Percentiles rank a stretch among this genome's conserved stretches.
Evolutionary conservation across 768 basidiomycete genomes (phyloP).

Genomic region (Candolleomyces aberdarensis): DNA sequence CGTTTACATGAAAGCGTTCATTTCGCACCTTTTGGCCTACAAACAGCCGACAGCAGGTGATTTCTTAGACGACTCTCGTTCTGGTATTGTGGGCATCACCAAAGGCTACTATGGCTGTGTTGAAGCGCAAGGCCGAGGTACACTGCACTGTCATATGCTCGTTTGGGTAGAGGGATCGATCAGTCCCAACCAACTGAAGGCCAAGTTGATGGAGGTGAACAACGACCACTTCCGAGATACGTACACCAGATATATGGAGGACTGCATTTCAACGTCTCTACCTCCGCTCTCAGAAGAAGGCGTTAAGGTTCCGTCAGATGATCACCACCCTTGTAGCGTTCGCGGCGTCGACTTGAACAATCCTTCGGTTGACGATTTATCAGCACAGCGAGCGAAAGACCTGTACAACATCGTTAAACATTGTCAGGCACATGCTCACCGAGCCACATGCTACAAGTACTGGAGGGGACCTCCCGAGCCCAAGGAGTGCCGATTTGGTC

Average conservation of each 20-base stretch:
- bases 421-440: conserved; percentile 31
- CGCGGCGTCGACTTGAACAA: background rate
- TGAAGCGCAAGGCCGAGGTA: no score
- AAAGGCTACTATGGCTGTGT: conserved; percentile 38
- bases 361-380: background rate
- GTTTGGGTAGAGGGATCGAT: conserved; percentile 35
- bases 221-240: conserved; percentile 6
- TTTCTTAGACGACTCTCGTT: conserved; percentile 12
- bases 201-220: conserved; percentile 1
- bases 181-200: conserved; percentile 26
- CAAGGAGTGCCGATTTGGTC: conserved; percentile 26
- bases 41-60: no score
- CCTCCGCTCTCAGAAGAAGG: no score
- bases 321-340: conserved; percentile 14
- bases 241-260: conserved; percentile 6
- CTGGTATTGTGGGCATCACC: conserved; percentile 29
- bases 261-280: no score
- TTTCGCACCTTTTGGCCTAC: conserved; percentile 21
- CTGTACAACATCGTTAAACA: conserved; percentile 17
- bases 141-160: conserved; percentile 39
- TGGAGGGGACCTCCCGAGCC: conserved; percentile 20
- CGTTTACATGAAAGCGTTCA: conserved; percentile 34
- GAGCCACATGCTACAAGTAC: conserved; percentile 36
- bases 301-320: no score
- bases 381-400: conserved; percentile 17